Percentiles rank a stretch among this genome's conserved stretches.
phyloP scores from a whole-genome alignment of 371 early-diverging fungal genomes.

The Mucor lusitanicus region DNA sequence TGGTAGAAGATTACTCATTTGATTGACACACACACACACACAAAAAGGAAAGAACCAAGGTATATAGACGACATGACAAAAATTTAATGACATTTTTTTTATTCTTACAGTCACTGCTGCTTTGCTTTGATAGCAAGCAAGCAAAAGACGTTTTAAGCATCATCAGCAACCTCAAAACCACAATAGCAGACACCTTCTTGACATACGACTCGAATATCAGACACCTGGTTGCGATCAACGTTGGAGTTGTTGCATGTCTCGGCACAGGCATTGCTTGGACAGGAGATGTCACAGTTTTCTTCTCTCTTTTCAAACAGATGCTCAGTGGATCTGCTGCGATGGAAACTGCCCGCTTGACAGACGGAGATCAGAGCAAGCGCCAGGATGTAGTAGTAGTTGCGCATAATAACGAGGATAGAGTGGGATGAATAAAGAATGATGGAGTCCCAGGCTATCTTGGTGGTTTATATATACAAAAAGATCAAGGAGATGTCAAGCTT shows the following conservation, averaged over 20 bases:
- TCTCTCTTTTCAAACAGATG: constrained; percentile 4
- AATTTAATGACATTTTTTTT: neutral
- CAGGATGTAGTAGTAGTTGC: neutral
- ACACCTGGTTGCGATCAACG: neutral
- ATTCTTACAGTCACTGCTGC: constrained; percentile 6
- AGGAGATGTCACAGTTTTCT: constrained; percentile 13
- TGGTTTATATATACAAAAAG: neutral
- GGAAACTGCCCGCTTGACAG: constrained; percentile 13
- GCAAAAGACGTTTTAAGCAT: neutral
- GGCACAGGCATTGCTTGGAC: neutral
- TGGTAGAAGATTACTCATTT: constrained; percentile 13
- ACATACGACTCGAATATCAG: constrained; percentile 14
- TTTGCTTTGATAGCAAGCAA: too few species aligned
- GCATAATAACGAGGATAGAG: neutral
- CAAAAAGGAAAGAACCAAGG: neutral
- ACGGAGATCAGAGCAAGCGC: neutral
- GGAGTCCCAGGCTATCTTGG: neutral
- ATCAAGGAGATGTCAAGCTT: neutral
- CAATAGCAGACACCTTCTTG: constrained; percentile 15
- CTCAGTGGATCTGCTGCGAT: neutral
- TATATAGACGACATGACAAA: neutral
- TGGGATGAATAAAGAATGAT: neutral
- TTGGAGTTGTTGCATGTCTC: neutral
- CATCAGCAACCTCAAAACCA: constrained; percentile 12
- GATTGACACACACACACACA: neutral